Evolutionary conservation across 192 early-diverging fungal genomes (phyloP), one percentile per base, ranked within the genome.

Genomic region (Obelidium mucronatum): DNA sequence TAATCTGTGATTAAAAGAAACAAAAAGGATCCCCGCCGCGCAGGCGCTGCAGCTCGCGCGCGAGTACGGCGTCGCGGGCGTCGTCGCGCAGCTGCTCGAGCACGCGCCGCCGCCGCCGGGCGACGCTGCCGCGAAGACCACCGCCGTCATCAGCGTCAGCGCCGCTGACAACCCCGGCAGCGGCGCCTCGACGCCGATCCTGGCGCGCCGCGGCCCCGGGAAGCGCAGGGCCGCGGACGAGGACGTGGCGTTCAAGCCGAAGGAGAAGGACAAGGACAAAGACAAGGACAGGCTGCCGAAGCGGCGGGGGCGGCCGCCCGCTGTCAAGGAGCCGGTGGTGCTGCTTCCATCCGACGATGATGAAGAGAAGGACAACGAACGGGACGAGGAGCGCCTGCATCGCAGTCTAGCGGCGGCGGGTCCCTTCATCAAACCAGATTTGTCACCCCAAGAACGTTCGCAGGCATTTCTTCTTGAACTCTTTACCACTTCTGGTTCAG

Each of bases 21-120:
- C n/a, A n/a, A n/a, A n/a, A n/a, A 72, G 70, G 70, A 59, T 72
- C 6, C 30, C 30, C 13, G 26, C 31, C n/a, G 55, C 35, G 13
- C n/a, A 72, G 34, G 70, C 70, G 22, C 55, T 72, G 28, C 30
- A 58, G 34, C 55, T 72, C 31, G 70, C 70, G 24, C 8, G 19
- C 24, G 70, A 72, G n/a, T 72, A 42, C 36, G 40, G 40, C 17
- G 70, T 72, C 2, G 54, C 55, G 26, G n/a, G 59, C 4, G 35
- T 53, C 15, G 51, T 72, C 28, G 15, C 55, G 37, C 51, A 55
- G 37, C 70, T 72, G 15, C 17, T 72, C 24, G 52, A 55, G 8
- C 19, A 48, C 19, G 44, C 19, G 11, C 44, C 44, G 44, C 44
- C 44, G 19, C 11, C 44, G 11, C 8, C 8, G 11, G 8, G 11